A percentile compares a stretch with the other conserved stretches of the same genome.
Conservation (phyloP, 345 rosid genomes). For the Carallia brachiata region DNA sequence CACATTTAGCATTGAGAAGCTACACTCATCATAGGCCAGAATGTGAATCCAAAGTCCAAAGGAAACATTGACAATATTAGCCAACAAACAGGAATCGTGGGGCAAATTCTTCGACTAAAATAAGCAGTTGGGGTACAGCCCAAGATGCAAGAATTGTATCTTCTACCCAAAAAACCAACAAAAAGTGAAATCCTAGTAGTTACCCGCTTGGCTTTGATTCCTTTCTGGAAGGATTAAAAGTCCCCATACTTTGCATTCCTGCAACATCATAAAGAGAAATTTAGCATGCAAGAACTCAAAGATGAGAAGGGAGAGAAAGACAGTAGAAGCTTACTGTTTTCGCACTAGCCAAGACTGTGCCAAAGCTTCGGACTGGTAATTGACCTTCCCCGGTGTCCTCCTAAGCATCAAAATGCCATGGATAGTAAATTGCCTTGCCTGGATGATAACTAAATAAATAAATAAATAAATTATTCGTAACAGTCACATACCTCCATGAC, state of each 20-base stretch:
- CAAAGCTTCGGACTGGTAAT: slow-evolving; percentile 65
- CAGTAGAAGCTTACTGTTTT: slow-evolving; percentile 48
- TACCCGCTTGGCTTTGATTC: slow-evolving; percentile 58
- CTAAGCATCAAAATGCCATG: slow-evolving; percentile 21
- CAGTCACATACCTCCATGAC: slow-evolving; percentile 42
- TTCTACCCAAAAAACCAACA: background rate
- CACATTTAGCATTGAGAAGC: no score
- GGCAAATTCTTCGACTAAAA: no score
- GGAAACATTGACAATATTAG: no score
- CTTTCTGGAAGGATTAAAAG: slow-evolving; percentile 38
- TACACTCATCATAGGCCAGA: no score
- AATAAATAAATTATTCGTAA: slow-evolving; percentile 2
- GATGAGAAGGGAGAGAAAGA: slow-evolving; percentile 4
- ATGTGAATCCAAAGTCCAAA: no score
- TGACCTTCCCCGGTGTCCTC: slow-evolving; percentile 52
- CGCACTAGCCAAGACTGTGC: slow-evolving; percentile 64
- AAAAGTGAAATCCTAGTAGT: slow-evolving; percentile 3
- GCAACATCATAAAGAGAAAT: slow-evolving; percentile 18
- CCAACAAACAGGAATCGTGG: no score
- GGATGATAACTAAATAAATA: background rate
- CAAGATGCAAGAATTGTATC: no score
- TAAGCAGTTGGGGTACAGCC: no score
- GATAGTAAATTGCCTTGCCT: slow-evolving; percentile 9
- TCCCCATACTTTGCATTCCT: slow-evolving; percentile 48
- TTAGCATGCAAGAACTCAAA: slow-evolving; percentile 15